Percentiles rank a stretch among this genome's conserved stretches.
Evolutionary conservation across 2,329 filamentous ascomycete genomes (phyloP).

Genomic region (Fusarium sp.): DNA sequence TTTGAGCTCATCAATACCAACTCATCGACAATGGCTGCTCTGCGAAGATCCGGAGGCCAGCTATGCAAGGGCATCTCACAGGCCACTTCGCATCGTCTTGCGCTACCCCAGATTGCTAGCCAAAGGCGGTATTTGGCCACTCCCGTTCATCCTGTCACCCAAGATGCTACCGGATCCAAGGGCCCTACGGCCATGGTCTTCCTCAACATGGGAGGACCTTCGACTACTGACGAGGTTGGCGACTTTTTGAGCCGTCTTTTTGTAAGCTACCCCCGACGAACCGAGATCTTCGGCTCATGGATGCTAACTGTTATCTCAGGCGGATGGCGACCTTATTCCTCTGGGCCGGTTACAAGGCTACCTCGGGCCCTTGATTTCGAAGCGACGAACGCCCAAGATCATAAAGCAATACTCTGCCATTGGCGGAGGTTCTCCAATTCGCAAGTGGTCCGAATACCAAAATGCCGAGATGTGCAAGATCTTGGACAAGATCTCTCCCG

Average conservation of each 20-base stretch:
- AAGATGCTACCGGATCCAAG: slow-evolving; percentile 77
- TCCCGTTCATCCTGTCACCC: slow-evolving; percentile 81
- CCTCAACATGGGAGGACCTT: slow-evolving; percentile 98
- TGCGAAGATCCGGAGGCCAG: slow-evolving; percentile 51
- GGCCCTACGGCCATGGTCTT: slow-evolving; percentile 98
- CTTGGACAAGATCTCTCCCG: slow-evolving; percentile 89
- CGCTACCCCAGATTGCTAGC: slow-evolving; percentile 50
- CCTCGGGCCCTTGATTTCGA: slow-evolving; percentile 88
- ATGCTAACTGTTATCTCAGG: slow-evolving; percentile 64
- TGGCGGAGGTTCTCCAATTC: slow-evolving; percentile 96
- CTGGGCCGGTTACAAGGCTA: slow-evolving; percentile 92
- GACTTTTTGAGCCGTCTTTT: slow-evolving; percentile 93
- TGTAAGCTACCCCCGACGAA: slow-evolving; percentile 67
- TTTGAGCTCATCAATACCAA: slow-evolving; percentile 1
- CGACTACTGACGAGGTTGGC: slow-evolving; percentile 88
- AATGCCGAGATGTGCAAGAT: slow-evolving; percentile 97
- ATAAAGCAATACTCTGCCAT: slow-evolving; percentile 96
- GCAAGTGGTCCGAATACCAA: slow-evolving; percentile 98
- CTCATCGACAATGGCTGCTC: slow-evolving; percentile 51
- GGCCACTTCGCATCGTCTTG: slow-evolving; percentile 47
- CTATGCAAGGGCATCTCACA: slow-evolving; percentile 50
- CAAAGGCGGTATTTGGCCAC: slow-evolving; percentile 56
- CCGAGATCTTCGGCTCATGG: slow-evolving; percentile 5
- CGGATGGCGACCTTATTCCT: slow-evolving; percentile 96
- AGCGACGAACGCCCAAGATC: slow-evolving; percentile 93